Percentiles rank a stretch among this genome's conserved stretches.
phyloP scores from a whole-genome alignment of 768 basidiomycete genomes.

The Nevesoporus exiguus region DNA sequence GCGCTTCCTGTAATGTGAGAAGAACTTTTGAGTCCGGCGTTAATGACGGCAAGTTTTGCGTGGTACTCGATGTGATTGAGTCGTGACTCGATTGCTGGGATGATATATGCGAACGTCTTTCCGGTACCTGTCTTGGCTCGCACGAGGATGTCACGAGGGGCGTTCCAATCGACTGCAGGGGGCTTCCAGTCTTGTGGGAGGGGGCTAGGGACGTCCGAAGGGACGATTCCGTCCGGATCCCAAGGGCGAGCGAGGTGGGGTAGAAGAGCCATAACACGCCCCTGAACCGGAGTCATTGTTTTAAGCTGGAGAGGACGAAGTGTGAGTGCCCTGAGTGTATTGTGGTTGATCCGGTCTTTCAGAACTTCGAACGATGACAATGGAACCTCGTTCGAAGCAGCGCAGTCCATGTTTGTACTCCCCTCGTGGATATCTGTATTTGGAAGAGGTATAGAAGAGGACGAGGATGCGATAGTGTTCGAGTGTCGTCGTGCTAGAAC shows the following conservation, averaged over 20 bases:
- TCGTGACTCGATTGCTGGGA: constrained; percentile 82
- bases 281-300: constrained; percentile 81
- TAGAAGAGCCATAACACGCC: constrained; percentile 70
- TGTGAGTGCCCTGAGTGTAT: constrained; percentile 58
- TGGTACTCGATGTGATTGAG: constrained; percentile 51
- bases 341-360: constrained; percentile 35
- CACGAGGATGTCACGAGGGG: constrained; percentile 69
- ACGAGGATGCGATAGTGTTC: constrained; percentile 1
- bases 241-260: constrained; percentile 63
- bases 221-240: constrained; percentile 29
- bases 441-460: background rate
- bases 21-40: constrained; percentile 40
- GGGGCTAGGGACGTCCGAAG: background rate
- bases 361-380: constrained; percentile 34
- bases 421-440: background rate
- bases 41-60: constrained; percentile 38
- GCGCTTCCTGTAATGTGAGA: constrained; percentile 30
- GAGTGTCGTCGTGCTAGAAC: constrained; percentile 1
- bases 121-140: constrained; percentile 88
- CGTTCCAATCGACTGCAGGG: constrained; percentile 3
- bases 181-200: background rate
- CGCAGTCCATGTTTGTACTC: background rate
- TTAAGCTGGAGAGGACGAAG: constrained; percentile 60
- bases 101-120: constrained; percentile 84
- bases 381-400: background rate